Evolutionary conservation across 2,329 filamentous ascomycete species (phyloP).

Genomic region (Mollisiaceae sp.): DNA sequence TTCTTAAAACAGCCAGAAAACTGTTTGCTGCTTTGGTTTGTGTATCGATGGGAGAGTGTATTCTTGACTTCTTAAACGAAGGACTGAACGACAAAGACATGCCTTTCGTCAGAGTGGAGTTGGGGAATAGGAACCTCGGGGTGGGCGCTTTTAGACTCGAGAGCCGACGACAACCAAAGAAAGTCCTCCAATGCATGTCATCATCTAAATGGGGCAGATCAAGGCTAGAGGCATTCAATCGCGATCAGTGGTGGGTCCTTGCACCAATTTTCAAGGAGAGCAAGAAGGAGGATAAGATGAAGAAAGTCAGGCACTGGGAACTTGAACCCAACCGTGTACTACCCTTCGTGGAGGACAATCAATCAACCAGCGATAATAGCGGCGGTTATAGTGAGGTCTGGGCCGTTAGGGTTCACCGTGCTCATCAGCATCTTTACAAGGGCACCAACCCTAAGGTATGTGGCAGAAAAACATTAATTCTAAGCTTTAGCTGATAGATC

Average conservation of each 20-base stretch:
- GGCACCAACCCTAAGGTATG: neutral
- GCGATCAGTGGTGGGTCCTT: conserved; percentile 2
- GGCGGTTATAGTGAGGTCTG: neutral
- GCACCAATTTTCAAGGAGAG: neutral
- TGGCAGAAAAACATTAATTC: neutral
- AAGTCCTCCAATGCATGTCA: neutral
- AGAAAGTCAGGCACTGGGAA: neutral
- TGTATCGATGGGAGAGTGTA: neutral
- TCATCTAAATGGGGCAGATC: neutral
- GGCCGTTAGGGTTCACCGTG: neutral
- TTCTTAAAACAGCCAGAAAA: neutral
- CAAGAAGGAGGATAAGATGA: neutral
- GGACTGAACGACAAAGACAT: neutral
- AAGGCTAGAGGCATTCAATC: neutral
- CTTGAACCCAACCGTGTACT: neutral
- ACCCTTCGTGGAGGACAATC: neutral
- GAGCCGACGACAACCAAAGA: neutral
- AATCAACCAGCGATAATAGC: too few species aligned
- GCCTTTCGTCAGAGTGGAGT: neutral
- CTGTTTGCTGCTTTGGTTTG: conserved; percentile 5
- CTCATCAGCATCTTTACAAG: neutral
- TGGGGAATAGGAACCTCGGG: neutral
- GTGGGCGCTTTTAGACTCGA: neutral
- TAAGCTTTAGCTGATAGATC: neutral
- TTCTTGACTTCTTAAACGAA: neutral